Percentiles rank a stretch among this genome's conserved stretches.
These are phyloP conservation scores for Blastobotrys americana DNA, from an alignment of 805 yeast genomes.

Conservation along the genomic window DNA sequence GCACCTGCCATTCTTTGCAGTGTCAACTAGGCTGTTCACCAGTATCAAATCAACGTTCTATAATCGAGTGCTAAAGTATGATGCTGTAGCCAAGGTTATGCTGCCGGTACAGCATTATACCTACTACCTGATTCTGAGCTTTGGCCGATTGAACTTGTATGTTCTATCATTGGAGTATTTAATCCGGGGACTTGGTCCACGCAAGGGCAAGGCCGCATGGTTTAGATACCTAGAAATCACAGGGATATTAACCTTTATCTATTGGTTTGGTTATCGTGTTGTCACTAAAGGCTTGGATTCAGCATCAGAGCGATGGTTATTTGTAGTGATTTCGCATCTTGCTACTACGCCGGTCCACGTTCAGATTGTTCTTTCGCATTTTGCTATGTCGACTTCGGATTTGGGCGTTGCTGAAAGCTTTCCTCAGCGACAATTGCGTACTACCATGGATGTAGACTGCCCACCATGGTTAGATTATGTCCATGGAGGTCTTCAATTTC, in stretches of 20 bases:
- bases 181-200: constrained; percentile 69
- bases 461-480: constrained; percentile 87
- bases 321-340: constrained; percentile 64
- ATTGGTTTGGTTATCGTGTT: constrained; percentile 72
- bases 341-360: constrained; percentile 91
- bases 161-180: constrained; percentile 74
- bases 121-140: constrained; percentile 71
- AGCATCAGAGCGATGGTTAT: constrained; percentile 47
- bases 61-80: constrained; percentile 60
- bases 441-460: constrained; percentile 93
- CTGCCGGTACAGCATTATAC: constrained; percentile 61
- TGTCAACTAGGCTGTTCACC: constrained; percentile 60
- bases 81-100: constrained; percentile 49
- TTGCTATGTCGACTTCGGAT: constrained; percentile 90
- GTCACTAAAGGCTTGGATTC: constrained; percentile 47
- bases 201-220: constrained; percentile 79
- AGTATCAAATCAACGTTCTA: constrained; percentile 75
- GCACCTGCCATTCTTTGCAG: constrained; percentile 87
- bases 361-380: constrained; percentile 82
- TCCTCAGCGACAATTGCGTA: constrained; percentile 70
- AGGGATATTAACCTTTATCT: constrained; percentile 64
- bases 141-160: constrained; percentile 82
- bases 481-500: constrained; percentile 91
- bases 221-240: constrained; percentile 68
- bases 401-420: constrained; percentile 75